phyloP scores from a whole-genome alignment of 352 stramenopile genomes.

The Globisporangium sylvaticum region DNA sequence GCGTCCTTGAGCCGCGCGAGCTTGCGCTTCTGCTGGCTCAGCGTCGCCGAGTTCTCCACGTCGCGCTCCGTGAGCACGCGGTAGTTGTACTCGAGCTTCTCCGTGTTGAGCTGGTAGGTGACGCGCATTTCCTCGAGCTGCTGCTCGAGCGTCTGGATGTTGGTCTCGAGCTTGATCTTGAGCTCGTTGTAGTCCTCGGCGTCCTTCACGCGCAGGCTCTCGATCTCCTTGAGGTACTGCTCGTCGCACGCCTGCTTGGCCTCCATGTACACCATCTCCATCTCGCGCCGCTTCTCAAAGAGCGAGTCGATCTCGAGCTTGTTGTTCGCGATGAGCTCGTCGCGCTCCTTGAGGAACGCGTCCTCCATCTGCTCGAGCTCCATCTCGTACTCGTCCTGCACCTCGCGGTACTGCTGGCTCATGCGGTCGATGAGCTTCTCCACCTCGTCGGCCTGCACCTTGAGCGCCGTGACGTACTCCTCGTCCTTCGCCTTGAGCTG shows the following conservation, averaged over 20 bases:
- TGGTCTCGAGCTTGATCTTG: slow-evolving; percentile 96
- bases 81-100: slow-evolving; percentile 97
- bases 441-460: slow-evolving; percentile 88
- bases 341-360: slow-evolving; percentile 90
- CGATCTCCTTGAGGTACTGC: slow-evolving; percentile 89
- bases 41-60: slow-evolving; percentile 92
- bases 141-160: slow-evolving; percentile 95
- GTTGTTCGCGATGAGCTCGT: slow-evolving; percentile 87
- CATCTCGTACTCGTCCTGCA: slow-evolving; percentile 92
- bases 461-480: slow-evolving; percentile 92
- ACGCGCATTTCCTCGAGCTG: slow-evolving; percentile 94
- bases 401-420: slow-evolving; percentile 89
- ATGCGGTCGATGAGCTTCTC: slow-evolving; percentile 89
- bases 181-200: slow-evolving; percentile 94
- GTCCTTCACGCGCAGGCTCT: slow-evolving; percentile 88
- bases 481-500: slow-evolving; percentile 94
- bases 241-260: slow-evolving; percentile 88
- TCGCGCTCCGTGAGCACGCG: slow-evolving; percentile 92
- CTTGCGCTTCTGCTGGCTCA: slow-evolving; percentile 93
- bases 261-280: slow-evolving; percentile 94
- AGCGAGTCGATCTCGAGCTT: slow-evolving; percentile 90
- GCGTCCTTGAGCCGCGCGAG: slow-evolving; percentile 91
- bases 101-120: slow-evolving; percentile 95
- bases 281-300: slow-evolving; percentile 90
- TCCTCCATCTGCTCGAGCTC: slow-evolving; percentile 93